Conservation (phyloP, 2,329 filamentous ascomycete genomes). For the Shiraia sp. region DNA sequence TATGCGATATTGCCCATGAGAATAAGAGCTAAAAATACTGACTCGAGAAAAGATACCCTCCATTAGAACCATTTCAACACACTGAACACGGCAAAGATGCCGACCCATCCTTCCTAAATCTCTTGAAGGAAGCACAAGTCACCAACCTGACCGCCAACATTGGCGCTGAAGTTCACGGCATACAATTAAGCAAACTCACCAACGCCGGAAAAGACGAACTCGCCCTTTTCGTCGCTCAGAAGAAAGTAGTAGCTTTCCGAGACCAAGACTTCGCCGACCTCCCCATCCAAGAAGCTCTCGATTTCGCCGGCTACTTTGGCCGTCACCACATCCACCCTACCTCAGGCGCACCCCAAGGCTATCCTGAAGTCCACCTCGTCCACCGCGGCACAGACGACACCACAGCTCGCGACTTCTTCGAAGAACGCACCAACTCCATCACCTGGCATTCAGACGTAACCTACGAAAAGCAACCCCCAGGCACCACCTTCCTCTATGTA, state of each 20-base stretch:
- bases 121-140: constrained; percentile 60
- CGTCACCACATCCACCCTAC: constrained; percentile 82
- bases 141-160: constrained; percentile 72
- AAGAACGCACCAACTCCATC: constrained; percentile 74
- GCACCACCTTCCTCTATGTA: constrained; percentile 86
- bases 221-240: constrained; percentile 73
- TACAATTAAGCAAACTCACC: constrained; percentile 71
- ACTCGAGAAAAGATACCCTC: constrained; percentile 57
- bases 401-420: constrained; percentile 64
- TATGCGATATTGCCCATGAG: constrained; percentile 2
- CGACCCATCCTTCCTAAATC: constrained; percentile 69
- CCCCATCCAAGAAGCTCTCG: constrained; percentile 69
- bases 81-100: constrained; percentile 77
- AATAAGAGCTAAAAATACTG: background rate
- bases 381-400: constrained; percentile 71
- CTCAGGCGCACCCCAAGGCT: constrained; percentile 72
- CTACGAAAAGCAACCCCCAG: constrained; percentile 85
- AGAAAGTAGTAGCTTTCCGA: constrained; percentile 76
- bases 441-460: constrained; percentile 90
- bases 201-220: constrained; percentile 75
- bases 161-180: constrained; percentile 70
- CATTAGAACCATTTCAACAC: constrained; percentile 71
- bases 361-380: constrained; percentile 77
- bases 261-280: constrained; percentile 69
- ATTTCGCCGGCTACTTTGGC: constrained; percentile 76